These are phyloP conservation scores for Sparassis latifolia DNA, from an alignment of 1,284 basidiomycete species.

Conservation along the genomic window DNA sequence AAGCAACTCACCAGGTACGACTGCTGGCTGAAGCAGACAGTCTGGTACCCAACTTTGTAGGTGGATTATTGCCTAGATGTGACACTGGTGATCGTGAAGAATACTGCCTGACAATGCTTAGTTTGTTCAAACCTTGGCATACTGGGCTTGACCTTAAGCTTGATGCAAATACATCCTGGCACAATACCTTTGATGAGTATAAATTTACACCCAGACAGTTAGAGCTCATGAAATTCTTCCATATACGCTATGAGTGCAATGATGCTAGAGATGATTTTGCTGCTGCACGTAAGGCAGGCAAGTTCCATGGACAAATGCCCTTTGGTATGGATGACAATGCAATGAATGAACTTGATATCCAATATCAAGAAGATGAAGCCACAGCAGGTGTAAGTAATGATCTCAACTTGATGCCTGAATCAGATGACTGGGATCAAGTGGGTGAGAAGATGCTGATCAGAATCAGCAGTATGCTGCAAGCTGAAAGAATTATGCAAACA, in stretches of 20 bases:
- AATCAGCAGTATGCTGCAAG: not conserved
- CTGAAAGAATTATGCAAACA: not conserved
- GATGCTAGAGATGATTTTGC: slow-evolving; percentile 6
- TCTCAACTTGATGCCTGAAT: not conserved
- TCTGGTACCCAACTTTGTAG: not conserved
- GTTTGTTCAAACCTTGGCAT: slow-evolving; percentile 3
- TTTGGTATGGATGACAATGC: not conserved
- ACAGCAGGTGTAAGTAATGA: not conserved
- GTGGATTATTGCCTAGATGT: not conserved
- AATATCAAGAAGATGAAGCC: not conserved
- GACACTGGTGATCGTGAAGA: not conserved
- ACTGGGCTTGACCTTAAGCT: slow-evolving; percentile 1
- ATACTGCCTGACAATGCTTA: not conserved
- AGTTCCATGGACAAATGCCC: not conserved
- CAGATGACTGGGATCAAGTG: not conserved
- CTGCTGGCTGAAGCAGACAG: not conserved
- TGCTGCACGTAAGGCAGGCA: not conserved
- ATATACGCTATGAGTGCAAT: slow-evolving; percentile 5
- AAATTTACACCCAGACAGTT: not conserved
- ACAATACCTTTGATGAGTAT: not conserved
- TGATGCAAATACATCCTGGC: not conserved
- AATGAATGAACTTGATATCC: not conserved
- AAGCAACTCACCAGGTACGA: not conserved
- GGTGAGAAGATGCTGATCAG: not conserved
- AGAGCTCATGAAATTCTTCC: slow-evolving; percentile 1